Conservation (phyloP, 306 rosid genomes). For the Cicer arietinum region DNA sequence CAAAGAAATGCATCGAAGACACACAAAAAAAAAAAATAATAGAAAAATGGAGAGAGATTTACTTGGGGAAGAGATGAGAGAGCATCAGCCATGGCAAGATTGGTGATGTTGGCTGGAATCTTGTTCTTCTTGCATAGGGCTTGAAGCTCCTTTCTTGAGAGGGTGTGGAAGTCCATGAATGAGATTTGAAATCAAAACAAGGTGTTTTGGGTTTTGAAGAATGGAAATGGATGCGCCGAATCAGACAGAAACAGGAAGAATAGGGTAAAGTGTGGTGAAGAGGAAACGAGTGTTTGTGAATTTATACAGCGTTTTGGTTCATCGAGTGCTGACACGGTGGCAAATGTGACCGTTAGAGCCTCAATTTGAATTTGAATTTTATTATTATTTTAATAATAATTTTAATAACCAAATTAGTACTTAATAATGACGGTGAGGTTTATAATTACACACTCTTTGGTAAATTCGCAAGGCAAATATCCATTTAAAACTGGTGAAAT, state of each 20-base stretch:
- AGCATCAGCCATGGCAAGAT: constrained; percentile 84
- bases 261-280: constrained; percentile 6
- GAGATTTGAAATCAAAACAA: constrained; percentile 53
- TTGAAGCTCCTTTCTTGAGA: constrained; percentile 83
- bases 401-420: no score
- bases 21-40: no score
- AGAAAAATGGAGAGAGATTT: not conserved
- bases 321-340: constrained; percentile 44
- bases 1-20: not conserved
- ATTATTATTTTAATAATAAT: not conserved
- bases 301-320: constrained; percentile 30
- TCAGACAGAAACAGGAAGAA: not conserved
- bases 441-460: not conserved
- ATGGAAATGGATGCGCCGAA: not conserved
- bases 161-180: constrained; percentile 76
- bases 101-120: constrained; percentile 87
- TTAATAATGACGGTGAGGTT: not conserved
- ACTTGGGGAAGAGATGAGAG: constrained; percentile 70
- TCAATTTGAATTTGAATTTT: constrained; percentile 46
- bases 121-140: constrained; percentile 89
- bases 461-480: not conserved
- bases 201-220: constrained; percentile 48
- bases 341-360: constrained; percentile 66
- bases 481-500: not conserved
- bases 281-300: not conserved